Percentiles rank a stretch among this genome's conserved stretches.
Conservation (phyloP, 305 asterid genomes). For the Fraxinus greggii region DNA sequence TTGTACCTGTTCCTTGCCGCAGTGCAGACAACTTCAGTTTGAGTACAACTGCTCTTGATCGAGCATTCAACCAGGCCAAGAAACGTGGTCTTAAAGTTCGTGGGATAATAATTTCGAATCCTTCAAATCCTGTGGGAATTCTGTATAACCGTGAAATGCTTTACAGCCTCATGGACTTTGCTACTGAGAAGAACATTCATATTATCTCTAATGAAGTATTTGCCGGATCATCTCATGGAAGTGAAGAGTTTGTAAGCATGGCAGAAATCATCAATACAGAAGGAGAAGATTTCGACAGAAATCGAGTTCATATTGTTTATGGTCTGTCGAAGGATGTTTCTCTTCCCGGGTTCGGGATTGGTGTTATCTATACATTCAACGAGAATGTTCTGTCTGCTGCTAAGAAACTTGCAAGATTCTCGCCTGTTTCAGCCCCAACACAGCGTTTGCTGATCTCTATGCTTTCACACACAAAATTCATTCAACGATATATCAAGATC, state of each 20-base stretch:
- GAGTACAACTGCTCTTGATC: conserved; percentile 45
- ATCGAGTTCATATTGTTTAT: conserved; percentile 52
- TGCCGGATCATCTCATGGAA: conserved; percentile 41
- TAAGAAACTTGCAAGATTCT: conserved; percentile 51
- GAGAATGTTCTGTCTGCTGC: conserved; percentile 43
- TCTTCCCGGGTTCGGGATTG: conserved; percentile 44
- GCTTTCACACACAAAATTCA: conserved; percentile 46
- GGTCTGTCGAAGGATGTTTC: conserved; percentile 56
- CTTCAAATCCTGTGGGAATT: conserved; percentile 58
- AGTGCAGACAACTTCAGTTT: conserved; percentile 57
- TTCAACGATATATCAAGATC: conserved; percentile 28
- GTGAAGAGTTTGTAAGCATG: conserved; percentile 48
- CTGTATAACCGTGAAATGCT: conserved; percentile 42
- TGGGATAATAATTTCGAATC: conserved; percentile 57
- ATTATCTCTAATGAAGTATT: conserved; percentile 49
- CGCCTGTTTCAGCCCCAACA: conserved; percentile 47
- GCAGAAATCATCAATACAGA: conserved; percentile 44
- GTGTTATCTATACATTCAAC: conserved; percentile 41
- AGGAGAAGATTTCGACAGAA: conserved; percentile 39
- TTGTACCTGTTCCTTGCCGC: conserved; percentile 60
- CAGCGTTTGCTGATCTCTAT: conserved; percentile 43
- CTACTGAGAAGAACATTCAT: conserved; percentile 57
- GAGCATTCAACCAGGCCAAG: conserved; percentile 54
- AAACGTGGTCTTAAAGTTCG: conserved; percentile 56
- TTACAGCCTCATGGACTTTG: conserved; percentile 48